Conservation (phyloP, 163 green algal genomes). For the Coccomyxa subellipsoidea region DNA sequence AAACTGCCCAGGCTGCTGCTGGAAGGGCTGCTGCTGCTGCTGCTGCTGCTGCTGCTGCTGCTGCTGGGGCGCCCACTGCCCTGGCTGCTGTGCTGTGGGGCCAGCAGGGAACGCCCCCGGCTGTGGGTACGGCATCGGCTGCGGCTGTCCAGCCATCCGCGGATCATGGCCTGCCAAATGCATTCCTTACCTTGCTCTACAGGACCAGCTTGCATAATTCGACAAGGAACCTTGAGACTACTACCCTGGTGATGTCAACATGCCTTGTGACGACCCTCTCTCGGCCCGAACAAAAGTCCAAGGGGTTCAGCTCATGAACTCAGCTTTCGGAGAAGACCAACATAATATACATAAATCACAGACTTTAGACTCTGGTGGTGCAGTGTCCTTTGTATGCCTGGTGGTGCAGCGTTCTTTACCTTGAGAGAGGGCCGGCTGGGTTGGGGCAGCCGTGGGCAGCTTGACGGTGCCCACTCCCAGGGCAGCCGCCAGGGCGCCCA, state of each 20-base stretch:
- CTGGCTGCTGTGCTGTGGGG: background rate
- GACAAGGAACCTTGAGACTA: background rate
- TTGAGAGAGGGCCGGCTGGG: background rate
- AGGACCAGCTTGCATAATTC: too few species aligned
- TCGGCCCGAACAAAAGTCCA: too few species aligned
- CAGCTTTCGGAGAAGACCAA: background rate
- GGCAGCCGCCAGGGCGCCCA: background rate
- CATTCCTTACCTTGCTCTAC: background rate
- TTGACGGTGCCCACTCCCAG: background rate
- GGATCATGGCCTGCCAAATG: background rate
- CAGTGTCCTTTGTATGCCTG: too few species aligned
- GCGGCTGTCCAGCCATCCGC: background rate
- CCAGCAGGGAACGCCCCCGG: background rate
- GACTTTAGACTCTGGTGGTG: background rate
- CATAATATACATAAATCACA: background rate
- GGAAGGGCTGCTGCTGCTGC: background rate
- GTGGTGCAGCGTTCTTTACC: too few species aligned
- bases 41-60: slow-evolving; percentile 17
- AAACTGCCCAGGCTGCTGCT: background rate
- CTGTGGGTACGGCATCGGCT: background rate
- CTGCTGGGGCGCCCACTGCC: background rate
- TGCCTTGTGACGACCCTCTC: too few species aligned
- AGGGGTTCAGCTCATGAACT: too few species aligned
- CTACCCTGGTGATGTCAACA: too few species aligned
- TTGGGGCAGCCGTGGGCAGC: background rate